Percentiles rank a stretch among this genome's conserved stretches.
These are phyloP conservation scores for Fusarium armeniacum DNA, from an alignment of 2,329 filamentous ascomycete genomes.

Conservation along the genomic window DNA sequence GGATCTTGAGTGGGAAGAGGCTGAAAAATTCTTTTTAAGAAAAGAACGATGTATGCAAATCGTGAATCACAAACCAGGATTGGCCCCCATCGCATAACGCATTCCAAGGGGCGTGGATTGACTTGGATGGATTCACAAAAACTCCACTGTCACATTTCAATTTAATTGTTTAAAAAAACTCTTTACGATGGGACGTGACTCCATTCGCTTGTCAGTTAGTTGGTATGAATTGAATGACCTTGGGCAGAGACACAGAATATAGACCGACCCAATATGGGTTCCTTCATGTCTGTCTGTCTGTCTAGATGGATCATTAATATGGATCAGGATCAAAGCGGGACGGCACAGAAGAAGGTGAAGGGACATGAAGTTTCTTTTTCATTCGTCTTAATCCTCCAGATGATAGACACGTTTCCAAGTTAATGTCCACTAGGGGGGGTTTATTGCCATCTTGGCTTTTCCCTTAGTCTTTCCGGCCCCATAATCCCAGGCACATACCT, in stretches of 20 bases:
- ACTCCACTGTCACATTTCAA: slow-evolving; percentile 32
- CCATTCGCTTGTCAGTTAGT: not conserved
- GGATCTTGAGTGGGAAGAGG: slow-evolving; percentile 27
- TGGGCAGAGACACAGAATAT: slow-evolving; percentile 24
- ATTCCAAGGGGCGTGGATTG: slow-evolving; percentile 6
- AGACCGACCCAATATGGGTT: slow-evolving; percentile 24
- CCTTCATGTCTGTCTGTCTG: slow-evolving; percentile 1
- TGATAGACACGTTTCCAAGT: slow-evolving; percentile 32
- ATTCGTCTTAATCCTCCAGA: slow-evolving; percentile 14
- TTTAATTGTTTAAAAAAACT: slow-evolving; percentile 12
- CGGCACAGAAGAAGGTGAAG: slow-evolving; percentile 1
- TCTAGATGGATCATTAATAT: slow-evolving; percentile 19
- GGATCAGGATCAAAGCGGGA: slow-evolving; percentile 16
- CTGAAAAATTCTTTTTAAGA: slow-evolving; percentile 16
- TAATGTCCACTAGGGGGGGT: slow-evolving; percentile 26
- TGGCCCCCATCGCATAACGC: slow-evolving; percentile 24
- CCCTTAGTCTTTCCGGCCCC: slow-evolving; percentile 13
- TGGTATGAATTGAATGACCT: not conserved
- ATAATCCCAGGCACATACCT: slow-evolving; percentile 43
- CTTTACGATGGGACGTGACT: slow-evolving; percentile 11
- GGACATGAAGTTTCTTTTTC: slow-evolving; percentile 21
- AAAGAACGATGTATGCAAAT: slow-evolving; percentile 7
- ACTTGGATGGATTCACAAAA: slow-evolving; percentile 1
- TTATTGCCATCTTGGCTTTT: slow-evolving; percentile 35
- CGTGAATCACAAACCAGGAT: slow-evolving; percentile 36